phyloP scores from a whole-genome alignment of 495 filamentous ascomycete genomes.

The Sporormia fimetaria region DNA sequence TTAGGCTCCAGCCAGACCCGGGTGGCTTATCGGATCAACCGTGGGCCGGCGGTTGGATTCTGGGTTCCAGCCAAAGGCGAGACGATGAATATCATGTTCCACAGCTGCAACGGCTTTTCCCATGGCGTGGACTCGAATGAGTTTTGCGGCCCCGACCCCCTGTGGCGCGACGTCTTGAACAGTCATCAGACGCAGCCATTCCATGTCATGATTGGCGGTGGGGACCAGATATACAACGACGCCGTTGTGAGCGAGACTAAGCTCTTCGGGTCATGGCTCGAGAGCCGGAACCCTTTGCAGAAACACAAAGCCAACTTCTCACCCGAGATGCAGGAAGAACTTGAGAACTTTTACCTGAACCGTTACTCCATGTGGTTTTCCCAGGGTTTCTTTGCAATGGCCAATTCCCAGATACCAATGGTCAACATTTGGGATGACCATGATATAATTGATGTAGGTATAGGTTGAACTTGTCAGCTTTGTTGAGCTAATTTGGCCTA shows the following conservation, averaged over 20 bases:
- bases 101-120: constrained; percentile 95
- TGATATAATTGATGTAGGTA: constrained; percentile 72
- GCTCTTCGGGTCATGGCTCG: constrained; percentile 71
- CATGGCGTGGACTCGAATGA: constrained; percentile 61
- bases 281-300: constrained; percentile 64
- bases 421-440: constrained; percentile 97
- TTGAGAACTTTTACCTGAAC: constrained; percentile 77
- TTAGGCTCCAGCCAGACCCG: constrained; percentile 62
- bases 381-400: constrained; percentile 84
- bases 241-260: constrained; percentile 57
- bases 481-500: constrained; percentile 13
- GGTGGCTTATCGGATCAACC: constrained; percentile 91
- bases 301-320: constrained; percentile 68
- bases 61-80: constrained; percentile 84
- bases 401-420: constrained; percentile 93
- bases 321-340: constrained; percentile 64
- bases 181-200: constrained; percentile 86
- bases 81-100: constrained; percentile 97
- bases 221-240: constrained; percentile 96
- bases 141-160: constrained; percentile 83
- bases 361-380: constrained; percentile 89
- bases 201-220: constrained; percentile 96
- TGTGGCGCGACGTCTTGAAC: constrained; percentile 94
- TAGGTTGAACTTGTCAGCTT: not conserved
- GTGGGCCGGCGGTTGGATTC: constrained; percentile 77